These are phyloP conservation scores for Sequoiadendron giganteum DNA, from an alignment of 75 land plant genomes.

Conservation along the genomic window DNA sequence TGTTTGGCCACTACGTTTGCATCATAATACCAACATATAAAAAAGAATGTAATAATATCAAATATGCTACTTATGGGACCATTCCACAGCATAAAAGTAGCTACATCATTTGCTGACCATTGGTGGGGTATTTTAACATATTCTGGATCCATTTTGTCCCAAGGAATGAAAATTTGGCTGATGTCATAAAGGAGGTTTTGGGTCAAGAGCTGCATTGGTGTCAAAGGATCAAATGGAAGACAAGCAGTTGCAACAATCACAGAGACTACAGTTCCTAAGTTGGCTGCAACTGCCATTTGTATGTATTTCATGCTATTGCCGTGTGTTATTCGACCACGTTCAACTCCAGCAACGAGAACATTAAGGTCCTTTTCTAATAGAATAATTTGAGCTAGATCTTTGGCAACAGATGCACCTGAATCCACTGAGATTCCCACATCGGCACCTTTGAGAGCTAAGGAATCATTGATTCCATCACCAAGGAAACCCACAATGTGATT, in stretches of 20 bases:
- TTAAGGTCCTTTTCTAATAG: conserved; percentile 62
- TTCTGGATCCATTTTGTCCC: conserved; percentile 66
- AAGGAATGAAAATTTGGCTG: conserved; percentile 56
- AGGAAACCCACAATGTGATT: conserved; percentile 54
- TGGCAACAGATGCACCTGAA: conserved; percentile 49
- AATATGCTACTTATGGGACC: conserved; percentile 39
- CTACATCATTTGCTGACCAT: conserved; percentile 38
- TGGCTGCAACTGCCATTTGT: conserved; percentile 46
- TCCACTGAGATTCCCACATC: conserved; percentile 69
- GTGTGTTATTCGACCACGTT: conserved; percentile 46
- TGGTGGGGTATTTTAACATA: conserved; percentile 37
- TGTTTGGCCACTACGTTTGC: background rate
- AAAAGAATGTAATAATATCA: conserved; percentile 34
- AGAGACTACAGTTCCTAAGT: conserved; percentile 46
- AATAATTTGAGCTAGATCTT: conserved; percentile 50
- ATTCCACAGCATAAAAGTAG: conserved; percentile 49
- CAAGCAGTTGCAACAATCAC: conserved; percentile 39
- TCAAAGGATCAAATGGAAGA: conserved; percentile 42
- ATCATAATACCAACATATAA: conserved; percentile 40
- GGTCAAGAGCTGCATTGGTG: conserved; percentile 45
- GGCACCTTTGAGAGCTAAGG: conserved; percentile 53
- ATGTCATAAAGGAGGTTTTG: conserved; percentile 51
- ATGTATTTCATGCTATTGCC: conserved; percentile 65
- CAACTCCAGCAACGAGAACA: conserved; percentile 63
- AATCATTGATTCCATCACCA: conserved; percentile 64